Evolutionary conservation across 208 protist species (phyloP).

Genomic region (Borovskyia barvae): DNA sequence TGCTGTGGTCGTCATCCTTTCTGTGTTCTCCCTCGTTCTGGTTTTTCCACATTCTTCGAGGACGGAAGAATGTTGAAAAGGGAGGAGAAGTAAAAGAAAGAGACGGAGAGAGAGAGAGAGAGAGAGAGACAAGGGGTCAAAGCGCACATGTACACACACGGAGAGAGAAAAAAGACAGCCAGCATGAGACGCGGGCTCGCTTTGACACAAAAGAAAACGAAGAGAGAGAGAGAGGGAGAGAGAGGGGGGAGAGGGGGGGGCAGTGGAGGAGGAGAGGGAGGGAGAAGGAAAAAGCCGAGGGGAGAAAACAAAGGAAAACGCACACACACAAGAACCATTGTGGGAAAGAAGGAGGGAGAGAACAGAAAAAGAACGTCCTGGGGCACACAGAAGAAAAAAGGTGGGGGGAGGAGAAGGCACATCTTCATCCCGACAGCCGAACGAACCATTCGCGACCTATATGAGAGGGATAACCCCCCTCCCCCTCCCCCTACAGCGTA

Average conservation of each 20-base stretch:
- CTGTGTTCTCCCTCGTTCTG: too few species aligned
- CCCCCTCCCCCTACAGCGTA: too few species aligned
- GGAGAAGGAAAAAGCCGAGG: background rate
- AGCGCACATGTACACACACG: background rate
- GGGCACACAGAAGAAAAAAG: too few species aligned
- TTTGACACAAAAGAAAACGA: background rate
- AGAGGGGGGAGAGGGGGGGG: background rate
- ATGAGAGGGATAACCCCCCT: too few species aligned
- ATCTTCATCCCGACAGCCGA: too few species aligned
- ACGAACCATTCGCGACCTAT: too few species aligned
- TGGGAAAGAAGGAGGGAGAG: too few species aligned
- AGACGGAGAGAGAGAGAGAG: background rate
- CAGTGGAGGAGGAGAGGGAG: background rate
- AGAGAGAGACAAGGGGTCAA: background rate
- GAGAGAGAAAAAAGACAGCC: background rate
- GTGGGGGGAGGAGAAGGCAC: too few species aligned
- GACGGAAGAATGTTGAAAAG: background rate
- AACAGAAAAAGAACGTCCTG: too few species aligned
- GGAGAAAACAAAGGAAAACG: too few species aligned
- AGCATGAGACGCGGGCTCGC: background rate
- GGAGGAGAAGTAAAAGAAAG: conserved; percentile 4
- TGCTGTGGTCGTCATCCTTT: too few species aligned
- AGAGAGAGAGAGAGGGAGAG: background rate
- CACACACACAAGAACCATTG: too few species aligned
- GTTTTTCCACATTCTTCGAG: background rate